Evolutionary conservation across 192 early-diverging fungal genomes (phyloP), one percentile per base, ranked within the genome.

Genomic region (Glomus cerebriforme): DNA sequence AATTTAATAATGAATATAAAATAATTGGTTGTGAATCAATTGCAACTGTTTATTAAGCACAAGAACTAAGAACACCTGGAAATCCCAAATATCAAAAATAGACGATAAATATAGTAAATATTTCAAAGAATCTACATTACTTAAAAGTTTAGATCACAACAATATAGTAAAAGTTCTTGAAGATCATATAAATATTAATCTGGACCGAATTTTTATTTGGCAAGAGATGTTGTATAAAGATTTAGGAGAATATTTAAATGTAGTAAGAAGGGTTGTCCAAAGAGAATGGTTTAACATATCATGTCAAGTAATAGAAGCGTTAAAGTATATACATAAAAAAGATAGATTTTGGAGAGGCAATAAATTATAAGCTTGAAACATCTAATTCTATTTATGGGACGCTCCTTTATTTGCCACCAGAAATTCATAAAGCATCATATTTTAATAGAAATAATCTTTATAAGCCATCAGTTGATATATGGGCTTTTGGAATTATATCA

Each of bases 401-500:
- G 19, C 67, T 15, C 15, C 8, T 22, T 34, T 69, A 69, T 69
- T 13, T 8, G 13, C 31, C 67, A 10, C 67, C 67, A n/a, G 67
- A 69, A 69, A n/a, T 69, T 22, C 2, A 34, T 35, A 2, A 19
- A 1, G 27, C 34, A 19, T 10, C 97, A 82, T 93, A 91, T 22
- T 7, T 17, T 22, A 17, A 19, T 3, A n/a, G n/a, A n/a, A n/a
- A 54, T 54, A 17, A 54, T 54, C 49, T 54, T 45, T 99, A 98
- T 79, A 93, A 95, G 34, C 93, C 95, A 37, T 93, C 94, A 79
- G 96, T 95, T 0, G 98, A 99, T 83, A 80, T 99, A 22, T 99
- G 98, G 98, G 94, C 93, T 70, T 91, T 98, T 15, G 98, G 98
- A 12, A 92, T 94, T 2, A 94, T 99, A 27, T 80, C 95, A 2